Base-by-base conservation (phyloP, 1,284 basidiomycete species). In the Fistulinella cinereoalba region DNA sequence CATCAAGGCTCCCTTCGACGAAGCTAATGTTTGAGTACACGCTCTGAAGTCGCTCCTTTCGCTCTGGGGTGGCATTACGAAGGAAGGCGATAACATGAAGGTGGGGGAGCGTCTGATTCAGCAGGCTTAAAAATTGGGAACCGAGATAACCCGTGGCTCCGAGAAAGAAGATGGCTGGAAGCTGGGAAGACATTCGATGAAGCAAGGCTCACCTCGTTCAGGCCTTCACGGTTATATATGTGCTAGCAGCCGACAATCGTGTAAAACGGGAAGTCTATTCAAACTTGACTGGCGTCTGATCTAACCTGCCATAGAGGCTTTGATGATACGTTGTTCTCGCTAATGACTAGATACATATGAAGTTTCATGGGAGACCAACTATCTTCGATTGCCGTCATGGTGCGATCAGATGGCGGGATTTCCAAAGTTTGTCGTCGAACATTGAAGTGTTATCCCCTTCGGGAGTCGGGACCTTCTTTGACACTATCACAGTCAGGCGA, bases 131-230 rank as follows among this genome's bases (percentile, higher is more conserved):
- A 43, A 75, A 65, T 43, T 73, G 66, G 12, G 66, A 67, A 29
- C 72, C 72, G 15, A 73, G 52, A 55, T 65, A 74, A n/a, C 73
- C 72, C 5, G 71, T 72, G 3, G 70, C 71, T 10, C 73, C 72
- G n/a, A 74, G 56, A 46, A 74, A 61, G 57, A 75, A 71, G 46
- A 73, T 53, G 7, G 57, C 66, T 11, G 44, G 53, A 22, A 40
- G 24, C 6, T 39, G 47, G 21, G n/a, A n/a, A n/a, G n/a, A n/a
- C n/a, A n/a, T n/a, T n/a, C n/a, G n/a, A n/a, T n/a, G n/a, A n/a
- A n/a, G n/a, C n/a, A n/a, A n/a, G n/a, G n/a, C n/a, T n/a, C n/a
- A n/a, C n/a, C n/a, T n/a, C n/a, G n/a, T n/a, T n/a, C n/a, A n/a
- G n/a, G 19, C 29, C 3, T 15, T 24, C 32, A 18, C 16, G 18